Conservation (phyloP, 2,329 filamentous ascomycete genomes). For the Ceratocystis cubensis region DNA sequence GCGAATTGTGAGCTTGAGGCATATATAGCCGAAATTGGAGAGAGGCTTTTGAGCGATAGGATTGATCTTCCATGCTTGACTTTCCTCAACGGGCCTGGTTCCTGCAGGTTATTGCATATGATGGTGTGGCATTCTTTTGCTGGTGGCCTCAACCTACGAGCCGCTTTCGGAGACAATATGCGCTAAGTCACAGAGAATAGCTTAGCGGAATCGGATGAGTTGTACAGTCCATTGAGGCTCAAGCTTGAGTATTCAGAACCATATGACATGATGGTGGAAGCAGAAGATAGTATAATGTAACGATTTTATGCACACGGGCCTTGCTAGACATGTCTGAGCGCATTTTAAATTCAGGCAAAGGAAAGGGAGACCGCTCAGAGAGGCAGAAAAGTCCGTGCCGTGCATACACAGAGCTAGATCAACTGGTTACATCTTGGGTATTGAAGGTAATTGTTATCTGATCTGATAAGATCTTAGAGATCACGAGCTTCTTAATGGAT, state of each 20-base stretch:
- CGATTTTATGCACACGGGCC: neutral
- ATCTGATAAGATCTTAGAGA: conserved; percentile 7
- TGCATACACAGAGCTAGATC: neutral
- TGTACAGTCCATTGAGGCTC: neutral
- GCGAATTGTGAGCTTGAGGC: neutral
- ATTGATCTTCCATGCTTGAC: neutral
- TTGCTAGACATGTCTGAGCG: neutral
- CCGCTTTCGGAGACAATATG: neutral
- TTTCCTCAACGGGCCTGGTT: neutral
- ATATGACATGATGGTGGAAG: neutral
- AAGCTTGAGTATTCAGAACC: neutral
- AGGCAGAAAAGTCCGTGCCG: neutral
- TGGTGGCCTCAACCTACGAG: neutral
- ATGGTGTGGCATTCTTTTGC: neutral
- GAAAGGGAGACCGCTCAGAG: neutral
- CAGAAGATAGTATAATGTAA: neutral
- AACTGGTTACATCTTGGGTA: neutral
- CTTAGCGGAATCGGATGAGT: neutral
- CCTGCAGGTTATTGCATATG: neutral
- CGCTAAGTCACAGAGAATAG: neutral
- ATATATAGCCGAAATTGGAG: too few relatives aligned
- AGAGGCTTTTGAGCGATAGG: neutral
- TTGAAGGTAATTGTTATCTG: neutral
- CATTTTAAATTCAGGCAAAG: neutral
- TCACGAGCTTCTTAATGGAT: neutral